Evolutionary conservation across 2,329 filamentous ascomycete genomes (phyloP).

Genomic region (Exophiala aquamarina): DNA sequence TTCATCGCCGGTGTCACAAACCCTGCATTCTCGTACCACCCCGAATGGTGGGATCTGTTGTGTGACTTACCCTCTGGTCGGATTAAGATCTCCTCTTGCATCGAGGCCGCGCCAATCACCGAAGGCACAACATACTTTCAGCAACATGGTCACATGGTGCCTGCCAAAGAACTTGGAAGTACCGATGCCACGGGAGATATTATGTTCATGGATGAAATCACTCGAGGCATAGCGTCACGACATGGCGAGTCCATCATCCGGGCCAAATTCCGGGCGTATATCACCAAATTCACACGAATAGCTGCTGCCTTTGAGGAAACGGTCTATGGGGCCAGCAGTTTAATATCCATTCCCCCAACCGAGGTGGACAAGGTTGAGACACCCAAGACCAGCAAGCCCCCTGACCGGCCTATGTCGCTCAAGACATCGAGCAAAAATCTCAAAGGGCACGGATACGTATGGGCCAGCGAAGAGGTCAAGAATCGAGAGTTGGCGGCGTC

Average conservation of each 20-base stretch:
- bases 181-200: slow-evolving; percentile 79
- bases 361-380: slow-evolving; percentile 57
- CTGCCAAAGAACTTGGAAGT: slow-evolving; percentile 36
- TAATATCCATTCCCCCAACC: slow-evolving; percentile 75
- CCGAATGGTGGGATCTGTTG: slow-evolving; percentile 96
- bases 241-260: slow-evolving; percentile 88
- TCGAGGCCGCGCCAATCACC: slow-evolving; percentile 76
- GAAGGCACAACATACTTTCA: slow-evolving; percentile 88
- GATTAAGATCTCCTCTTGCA: slow-evolving; percentile 89
- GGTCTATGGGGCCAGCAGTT: slow-evolving; percentile 87
- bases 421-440: slow-evolving; percentile 38
- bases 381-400: slow-evolving; percentile 5
- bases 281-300: slow-evolving; percentile 89
- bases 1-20: slow-evolving; percentile 99
- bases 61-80: slow-evolving; percentile 90
- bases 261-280: slow-evolving; percentile 90
- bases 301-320: slow-evolving; percentile 92
- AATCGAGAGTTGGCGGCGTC: slow-evolving; percentile 87
- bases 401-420: slow-evolving; percentile 21
- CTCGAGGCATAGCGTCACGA: slow-evolving; percentile 78
- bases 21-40: slow-evolving; percentile 89
- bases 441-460: slow-evolving; percentile 90
- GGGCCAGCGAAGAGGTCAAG: slow-evolving; percentile 79
- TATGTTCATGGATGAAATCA: slow-evolving; percentile 83
- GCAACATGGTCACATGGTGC: slow-evolving; percentile 59